phyloP scores from a whole-genome alignment of 768 basidiomycete species.

The Pisolithus microcarpus region DNA sequence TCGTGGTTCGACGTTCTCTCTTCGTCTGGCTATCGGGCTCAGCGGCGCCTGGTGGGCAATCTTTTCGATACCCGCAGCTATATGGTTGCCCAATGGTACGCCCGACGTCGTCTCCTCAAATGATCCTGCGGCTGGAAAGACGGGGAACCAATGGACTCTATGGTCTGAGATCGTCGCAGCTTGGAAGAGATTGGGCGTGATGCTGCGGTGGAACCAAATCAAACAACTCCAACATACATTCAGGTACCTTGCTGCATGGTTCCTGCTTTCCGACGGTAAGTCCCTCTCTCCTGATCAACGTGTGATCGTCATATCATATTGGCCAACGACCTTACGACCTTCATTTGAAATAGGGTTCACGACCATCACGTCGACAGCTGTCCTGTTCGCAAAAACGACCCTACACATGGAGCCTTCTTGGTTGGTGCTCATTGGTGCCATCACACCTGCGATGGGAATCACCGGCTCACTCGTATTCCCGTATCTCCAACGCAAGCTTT shows the following conservation, averaged over 20 bases:
- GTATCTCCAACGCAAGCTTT: conserved; percentile 52
- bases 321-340: background rate
- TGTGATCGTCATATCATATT: background rate
- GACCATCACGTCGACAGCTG: conserved; percentile 85
- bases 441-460: conserved; percentile 76
- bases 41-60: conserved; percentile 87
- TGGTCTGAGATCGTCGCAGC: conserved; percentile 51
- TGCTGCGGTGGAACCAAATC: conserved; percentile 70
- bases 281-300: background rate
- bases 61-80: conserved; percentile 70
- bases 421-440: conserved; percentile 71
- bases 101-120: background rate
- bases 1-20: conserved; percentile 68
- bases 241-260: conserved; percentile 88
- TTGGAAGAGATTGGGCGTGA: conserved; percentile 69
- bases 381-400: conserved; percentile 87
- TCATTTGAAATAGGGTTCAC: conserved; percentile 57
- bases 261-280: conserved; percentile 85
- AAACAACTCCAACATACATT: conserved; percentile 76
- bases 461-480: conserved; percentile 82
- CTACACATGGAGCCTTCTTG: conserved; percentile 73
- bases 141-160: conserved; percentile 37
- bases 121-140: conserved; percentile 7
- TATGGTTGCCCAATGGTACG: conserved; percentile 55
- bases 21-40: conserved; percentile 77